Evolutionary conservation across 2,329 filamentous ascomycete species (phyloP), one percentile per base, ranked within the genome.

Genomic region (Aspergillus spinulosporus): DNA sequence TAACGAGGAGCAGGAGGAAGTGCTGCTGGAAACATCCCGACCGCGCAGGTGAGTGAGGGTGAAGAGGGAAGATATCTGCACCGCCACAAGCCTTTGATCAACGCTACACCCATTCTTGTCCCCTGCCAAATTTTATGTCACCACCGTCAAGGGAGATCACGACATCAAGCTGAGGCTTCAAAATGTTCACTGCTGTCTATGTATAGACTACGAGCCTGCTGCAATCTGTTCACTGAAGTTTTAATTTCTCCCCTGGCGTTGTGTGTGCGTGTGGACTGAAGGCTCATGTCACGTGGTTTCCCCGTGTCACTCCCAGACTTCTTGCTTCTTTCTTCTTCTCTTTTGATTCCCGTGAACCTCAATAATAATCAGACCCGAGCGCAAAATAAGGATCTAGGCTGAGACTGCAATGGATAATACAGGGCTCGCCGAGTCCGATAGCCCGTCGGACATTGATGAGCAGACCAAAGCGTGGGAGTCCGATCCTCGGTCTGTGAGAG

Each of bases 401-500:
- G 49, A 69, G 56, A 54, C 43, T 56, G 59, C 62, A 55, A 73
- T 73, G 71, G 66, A 71, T 48, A 56, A 59, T 59, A 59, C 67
- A 73, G 70, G 58, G 37, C 48, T 57, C 46, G 53, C 49, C 49
- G 72, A 73, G 56, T 72, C 68, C 42, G 72, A 70, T 57, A 68
- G 65, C 49, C 59, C 62, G 9, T 73, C 70, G 31, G 72, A 74
- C 36, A 63, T 68, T 40, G 71, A 74, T 59, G 71, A 72, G 46
- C 70, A 68, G 56, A 64, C 62, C 43, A 72, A 68, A 52, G 59
- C 60, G 11, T 73, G 69, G 66, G 68, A 66, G 51, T 70, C 64
- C 26, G 69, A 72, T 50, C 62, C 62, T 52, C 66, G 53, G 28
- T 61, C 63, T n/a, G 49, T 62, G 45, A 57, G 59, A 28, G 58